Conservation (phyloP, 805 yeast genomes). For the Schwanniomyces sp. region DNA sequence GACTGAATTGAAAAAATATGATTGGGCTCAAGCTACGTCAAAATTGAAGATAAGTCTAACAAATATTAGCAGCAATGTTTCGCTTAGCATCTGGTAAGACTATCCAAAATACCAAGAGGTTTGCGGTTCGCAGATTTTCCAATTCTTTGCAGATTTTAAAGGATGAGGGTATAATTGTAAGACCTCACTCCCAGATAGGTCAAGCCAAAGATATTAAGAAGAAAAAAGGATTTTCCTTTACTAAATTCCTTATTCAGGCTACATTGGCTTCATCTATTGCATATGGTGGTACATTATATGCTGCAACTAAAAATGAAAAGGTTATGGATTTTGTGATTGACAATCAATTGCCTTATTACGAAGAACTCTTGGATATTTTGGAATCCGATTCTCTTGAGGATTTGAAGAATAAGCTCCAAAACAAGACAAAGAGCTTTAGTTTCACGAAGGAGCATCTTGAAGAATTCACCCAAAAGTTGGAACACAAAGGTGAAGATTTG, state of each 20-base stretch:
- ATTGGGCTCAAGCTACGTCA: slow-evolving; percentile 4
- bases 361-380: slow-evolving; percentile 36
- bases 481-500: slow-evolving; percentile 32
- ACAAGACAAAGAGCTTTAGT: slow-evolving; percentile 19
- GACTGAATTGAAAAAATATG: slow-evolving; percentile 5
- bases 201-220: slow-evolving; percentile 6
- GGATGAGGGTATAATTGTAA: slow-evolving; percentile 1
- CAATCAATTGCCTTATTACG: slow-evolving; percentile 42
- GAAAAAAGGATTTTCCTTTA: slow-evolving; percentile 30
- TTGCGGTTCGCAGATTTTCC: slow-evolving; percentile 2
- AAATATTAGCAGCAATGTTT: slow-evolving; percentile 1
- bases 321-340: slow-evolving; percentile 47
- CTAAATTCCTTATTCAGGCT: slow-evolving; percentile 30
- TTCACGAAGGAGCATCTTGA: slow-evolving; percentile 34
- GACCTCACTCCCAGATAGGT: neutral
- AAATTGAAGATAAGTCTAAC: neutral
- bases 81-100: slow-evolving; percentile 2
- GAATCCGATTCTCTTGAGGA: slow-evolving; percentile 38
- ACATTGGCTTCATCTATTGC: slow-evolving; percentile 24
- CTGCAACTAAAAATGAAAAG: slow-evolving; percentile 42
- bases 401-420: slow-evolving; percentile 18
- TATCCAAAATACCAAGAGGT: slow-evolving; percentile 1
- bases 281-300: slow-evolving; percentile 40
- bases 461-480: slow-evolving; percentile 31
- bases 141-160: slow-evolving; percentile 3